Percentiles rank a stretch among this genome's conserved stretches.
Evolutionary conservation across 2,329 filamentous ascomycete species (phyloP).

Genomic region (Talaromyces sp.): DNA sequence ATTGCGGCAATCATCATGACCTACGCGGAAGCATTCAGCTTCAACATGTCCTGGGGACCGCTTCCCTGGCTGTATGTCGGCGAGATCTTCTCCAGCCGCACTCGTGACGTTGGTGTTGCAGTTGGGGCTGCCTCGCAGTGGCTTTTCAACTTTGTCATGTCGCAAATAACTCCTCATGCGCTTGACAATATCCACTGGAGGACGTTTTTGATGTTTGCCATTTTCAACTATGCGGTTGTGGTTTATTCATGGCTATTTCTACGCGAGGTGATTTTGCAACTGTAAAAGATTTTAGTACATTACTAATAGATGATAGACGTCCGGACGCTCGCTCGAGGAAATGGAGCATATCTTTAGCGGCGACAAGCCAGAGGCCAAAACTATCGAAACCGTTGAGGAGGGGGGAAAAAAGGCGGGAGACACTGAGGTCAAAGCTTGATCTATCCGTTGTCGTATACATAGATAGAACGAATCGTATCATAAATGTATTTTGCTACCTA

Average conservation of each 20-base stretch:
- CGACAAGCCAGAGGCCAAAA: slow-evolving; percentile 8
- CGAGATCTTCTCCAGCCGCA: slow-evolving; percentile 32
- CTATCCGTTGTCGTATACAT: no score
- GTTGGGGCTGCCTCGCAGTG: slow-evolving; percentile 31
- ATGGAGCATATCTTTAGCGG: slow-evolving; percentile 35
- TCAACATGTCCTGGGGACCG: slow-evolving; percentile 36
- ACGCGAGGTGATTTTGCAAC: slow-evolving; percentile 24
- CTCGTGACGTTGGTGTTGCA: slow-evolving; percentile 29
- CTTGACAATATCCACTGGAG: slow-evolving; percentile 44
- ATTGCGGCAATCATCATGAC: slow-evolving; percentile 48
- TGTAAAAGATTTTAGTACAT: not conserved
- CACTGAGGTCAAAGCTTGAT: not conserved
- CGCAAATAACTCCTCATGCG: slow-evolving; percentile 34
- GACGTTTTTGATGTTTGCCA: slow-evolving; percentile 47
- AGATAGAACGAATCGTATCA: no score
- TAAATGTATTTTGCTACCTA: no score
- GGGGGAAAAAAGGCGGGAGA: not conserved
- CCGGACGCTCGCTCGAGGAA: slow-evolving; percentile 40
- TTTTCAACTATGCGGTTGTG: slow-evolving; percentile 44
- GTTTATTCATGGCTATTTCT: slow-evolving; percentile 41
- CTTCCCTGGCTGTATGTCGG: slow-evolving; percentile 32
- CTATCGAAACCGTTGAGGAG: slow-evolving; percentile 5
- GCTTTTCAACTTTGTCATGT: slow-evolving; percentile 38
- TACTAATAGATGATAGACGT: slow-evolving; percentile 25
- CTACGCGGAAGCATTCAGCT: slow-evolving; percentile 43